Evolutionary conservation across 208 protist species (phyloP).

Genomic region (Crithidia mellificae): DNA sequence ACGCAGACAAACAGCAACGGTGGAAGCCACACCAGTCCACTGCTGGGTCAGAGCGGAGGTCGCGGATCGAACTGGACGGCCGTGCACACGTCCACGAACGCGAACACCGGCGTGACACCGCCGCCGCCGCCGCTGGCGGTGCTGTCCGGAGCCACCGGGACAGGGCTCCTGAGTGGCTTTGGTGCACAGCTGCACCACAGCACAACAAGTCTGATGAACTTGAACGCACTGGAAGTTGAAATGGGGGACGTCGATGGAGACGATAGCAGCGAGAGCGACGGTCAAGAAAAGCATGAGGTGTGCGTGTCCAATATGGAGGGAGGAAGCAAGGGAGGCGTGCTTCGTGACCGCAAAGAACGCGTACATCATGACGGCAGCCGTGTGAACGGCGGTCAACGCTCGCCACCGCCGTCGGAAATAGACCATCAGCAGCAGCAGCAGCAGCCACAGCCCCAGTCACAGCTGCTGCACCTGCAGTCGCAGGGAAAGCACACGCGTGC

Average conservation of each 20-base stretch:
- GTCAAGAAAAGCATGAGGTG: no score
- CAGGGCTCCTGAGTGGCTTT: not conserved
- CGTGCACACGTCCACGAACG: constrained; percentile 35
- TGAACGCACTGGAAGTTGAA: not conserved
- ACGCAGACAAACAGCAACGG: not conserved
- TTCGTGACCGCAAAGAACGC: not conserved
- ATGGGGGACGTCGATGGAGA: not conserved
- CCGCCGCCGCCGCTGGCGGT: constrained; percentile 10
- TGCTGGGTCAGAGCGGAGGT: not conserved
- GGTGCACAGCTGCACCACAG: not conserved
- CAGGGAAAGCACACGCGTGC: not conserved
- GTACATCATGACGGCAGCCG: not conserved
- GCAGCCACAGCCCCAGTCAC: no score
- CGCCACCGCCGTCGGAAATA: not conserved
- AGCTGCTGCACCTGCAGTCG: no score
- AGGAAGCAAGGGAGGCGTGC: not conserved
- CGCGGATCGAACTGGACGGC: constrained; percentile 28
- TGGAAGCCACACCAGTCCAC: not conserved
- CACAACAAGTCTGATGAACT: not conserved
- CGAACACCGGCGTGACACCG: constrained; percentile 23
- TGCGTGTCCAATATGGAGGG: no score
- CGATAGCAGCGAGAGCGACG: not conserved
- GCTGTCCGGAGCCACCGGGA: not conserved
- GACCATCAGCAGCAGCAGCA: not conserved
- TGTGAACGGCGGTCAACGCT: not conserved